These are phyloP conservation scores for Apiospora marii DNA, from an alignment of 2,329 filamentous ascomycete species.

Conservation along the genomic window DNA sequence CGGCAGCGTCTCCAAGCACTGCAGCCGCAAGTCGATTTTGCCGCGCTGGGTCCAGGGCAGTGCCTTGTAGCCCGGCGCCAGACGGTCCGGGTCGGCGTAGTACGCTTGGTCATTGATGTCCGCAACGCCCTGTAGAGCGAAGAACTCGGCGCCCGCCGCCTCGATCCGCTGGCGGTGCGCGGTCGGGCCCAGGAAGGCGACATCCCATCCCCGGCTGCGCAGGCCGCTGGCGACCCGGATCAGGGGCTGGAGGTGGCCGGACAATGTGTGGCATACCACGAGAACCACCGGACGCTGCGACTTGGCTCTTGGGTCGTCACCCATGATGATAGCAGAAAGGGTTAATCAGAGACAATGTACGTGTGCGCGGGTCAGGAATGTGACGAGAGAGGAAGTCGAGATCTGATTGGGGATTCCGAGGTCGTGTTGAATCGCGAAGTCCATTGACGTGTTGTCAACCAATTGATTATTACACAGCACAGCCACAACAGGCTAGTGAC, in stretches of 20 bases:
- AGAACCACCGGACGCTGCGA: slow-evolving; percentile 36
- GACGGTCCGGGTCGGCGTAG: slow-evolving; percentile 36
- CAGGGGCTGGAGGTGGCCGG: slow-evolving; percentile 47
- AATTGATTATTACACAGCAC: slow-evolving; percentile 7
- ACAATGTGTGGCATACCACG: slow-evolving; percentile 46
- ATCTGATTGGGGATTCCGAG: neutral
- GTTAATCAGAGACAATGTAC: neutral
- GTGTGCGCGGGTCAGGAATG: neutral
- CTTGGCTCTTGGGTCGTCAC: neutral
- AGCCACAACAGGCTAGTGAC: slow-evolving; percentile 7
- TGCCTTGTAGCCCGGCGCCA: slow-evolving; percentile 34
- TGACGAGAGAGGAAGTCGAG: neutral
- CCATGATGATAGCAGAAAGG: slow-evolving; percentile 1
- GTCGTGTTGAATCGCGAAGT: neutral
- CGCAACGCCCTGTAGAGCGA: slow-evolving; percentile 42
- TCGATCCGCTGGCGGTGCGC: slow-evolving; percentile 46
- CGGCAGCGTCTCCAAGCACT: slow-evolving; percentile 44
- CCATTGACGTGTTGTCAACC: neutral
- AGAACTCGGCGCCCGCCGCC: slow-evolving; percentile 42
- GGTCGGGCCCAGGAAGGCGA: slow-evolving; percentile 46
- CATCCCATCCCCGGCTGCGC: slow-evolving; percentile 39
- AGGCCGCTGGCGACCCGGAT: slow-evolving; percentile 45
- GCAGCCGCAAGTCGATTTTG: slow-evolving; percentile 42
- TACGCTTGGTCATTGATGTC: slow-evolving; percentile 46
- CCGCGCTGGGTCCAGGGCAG: slow-evolving; percentile 41